Percentiles rank a stretch among this genome's conserved stretches.
These are phyloP conservation scores for Hypoxylon perforatum DNA, from an alignment of 495 filamentous ascomycete genomes.

Conservation along the genomic window DNA sequence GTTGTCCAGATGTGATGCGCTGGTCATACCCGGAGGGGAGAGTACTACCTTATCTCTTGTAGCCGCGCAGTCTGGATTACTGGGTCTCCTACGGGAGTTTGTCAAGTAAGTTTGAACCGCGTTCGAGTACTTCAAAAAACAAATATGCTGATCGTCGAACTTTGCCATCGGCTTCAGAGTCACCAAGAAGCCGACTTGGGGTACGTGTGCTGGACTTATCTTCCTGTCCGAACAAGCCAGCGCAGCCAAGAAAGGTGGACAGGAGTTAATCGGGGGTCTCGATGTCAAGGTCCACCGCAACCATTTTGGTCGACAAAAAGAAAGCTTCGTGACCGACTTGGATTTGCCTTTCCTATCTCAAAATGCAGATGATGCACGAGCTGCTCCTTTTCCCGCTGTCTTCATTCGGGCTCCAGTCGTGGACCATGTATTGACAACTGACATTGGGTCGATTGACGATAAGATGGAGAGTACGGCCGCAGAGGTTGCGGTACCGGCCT, in stretches of 20 bases:
- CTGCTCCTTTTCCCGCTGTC: conserved; percentile 75
- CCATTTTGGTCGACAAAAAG: conserved; percentile 92
- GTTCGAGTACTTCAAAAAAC: not conserved
- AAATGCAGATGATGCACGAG: conserved; percentile 36
- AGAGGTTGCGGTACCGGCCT: conserved; percentile 43
- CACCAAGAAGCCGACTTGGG: conserved; percentile 89
- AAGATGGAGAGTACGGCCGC: conserved; percentile 42
- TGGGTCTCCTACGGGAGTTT: conserved; percentile 89
- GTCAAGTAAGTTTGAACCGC: conserved; percentile 76
- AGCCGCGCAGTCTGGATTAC: conserved; percentile 78
- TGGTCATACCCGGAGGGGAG: conserved; percentile 94
- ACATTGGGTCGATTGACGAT: conserved; percentile 49
- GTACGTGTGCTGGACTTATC: conserved; percentile 95
- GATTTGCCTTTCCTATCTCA: conserved; percentile 75
- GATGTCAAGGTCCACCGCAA: conserved; percentile 94
- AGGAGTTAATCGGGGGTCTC: conserved; percentile 92
- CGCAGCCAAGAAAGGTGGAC: conserved; percentile 87
- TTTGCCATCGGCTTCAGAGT: conserved; percentile 49
- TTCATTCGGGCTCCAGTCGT: conserved; percentile 97
- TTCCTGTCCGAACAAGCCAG: conserved; percentile 90
- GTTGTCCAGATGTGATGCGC: conserved; percentile 77
- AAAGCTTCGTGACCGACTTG: conserved; percentile 87
- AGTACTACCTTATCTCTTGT: conserved; percentile 94
- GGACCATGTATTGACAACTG: conserved; percentile 76
- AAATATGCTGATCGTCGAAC: conserved; percentile 19